These are phyloP conservation scores for Bertia moriformis DNA, from an alignment of 2,329 filamentous ascomycete species.

Conservation along the genomic window DNA sequence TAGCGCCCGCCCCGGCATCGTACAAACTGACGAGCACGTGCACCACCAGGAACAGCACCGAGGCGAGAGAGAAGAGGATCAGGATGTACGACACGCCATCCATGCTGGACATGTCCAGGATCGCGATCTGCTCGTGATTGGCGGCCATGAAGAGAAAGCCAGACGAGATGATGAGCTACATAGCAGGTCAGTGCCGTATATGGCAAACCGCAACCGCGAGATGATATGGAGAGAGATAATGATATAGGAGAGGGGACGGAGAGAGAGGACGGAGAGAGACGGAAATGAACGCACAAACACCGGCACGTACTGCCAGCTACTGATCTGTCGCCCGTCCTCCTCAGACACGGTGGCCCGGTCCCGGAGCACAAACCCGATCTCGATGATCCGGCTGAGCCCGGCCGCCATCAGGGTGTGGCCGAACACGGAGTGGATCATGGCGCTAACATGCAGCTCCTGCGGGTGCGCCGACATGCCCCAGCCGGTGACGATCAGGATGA, in stretches of 20 bases:
- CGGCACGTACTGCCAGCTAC: conserved; percentile 59
- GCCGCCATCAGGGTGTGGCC: conserved; percentile 91
- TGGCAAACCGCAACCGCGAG: no score
- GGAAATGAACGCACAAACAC: conserved; percentile 45
- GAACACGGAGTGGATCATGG: conserved; percentile 76
- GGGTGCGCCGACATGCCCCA: conserved; percentile 79
- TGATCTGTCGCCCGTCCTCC: conserved; percentile 56
- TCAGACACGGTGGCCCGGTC: conserved; percentile 44
- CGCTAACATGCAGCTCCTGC: conserved; percentile 69
- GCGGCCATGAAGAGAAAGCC: conserved; percentile 97
- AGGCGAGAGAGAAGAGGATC: conserved; percentile 79
- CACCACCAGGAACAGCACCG: conserved; percentile 78
- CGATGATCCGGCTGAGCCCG: conserved; percentile 70
- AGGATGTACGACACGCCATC: conserved; percentile 86
- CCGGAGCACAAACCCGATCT: conserved; percentile 73
- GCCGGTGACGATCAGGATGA: conserved; percentile 81
- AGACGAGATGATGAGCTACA: conserved; percentile 71
- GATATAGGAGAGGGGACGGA: not conserved
- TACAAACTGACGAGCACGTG: conserved; percentile 78
- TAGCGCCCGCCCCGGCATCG: conserved; percentile 25
- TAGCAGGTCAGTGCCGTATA: no score
- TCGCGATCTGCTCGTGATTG: conserved; percentile 84
- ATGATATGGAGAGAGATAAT: conserved; percentile 5
- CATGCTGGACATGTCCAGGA: conserved; percentile 60
- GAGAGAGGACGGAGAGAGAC: not conserved